Evolutionary conservation across 306 rosid genomes (phyloP), one percentile per base, ranked within the genome.

Genomic region (Corylus americana): DNA sequence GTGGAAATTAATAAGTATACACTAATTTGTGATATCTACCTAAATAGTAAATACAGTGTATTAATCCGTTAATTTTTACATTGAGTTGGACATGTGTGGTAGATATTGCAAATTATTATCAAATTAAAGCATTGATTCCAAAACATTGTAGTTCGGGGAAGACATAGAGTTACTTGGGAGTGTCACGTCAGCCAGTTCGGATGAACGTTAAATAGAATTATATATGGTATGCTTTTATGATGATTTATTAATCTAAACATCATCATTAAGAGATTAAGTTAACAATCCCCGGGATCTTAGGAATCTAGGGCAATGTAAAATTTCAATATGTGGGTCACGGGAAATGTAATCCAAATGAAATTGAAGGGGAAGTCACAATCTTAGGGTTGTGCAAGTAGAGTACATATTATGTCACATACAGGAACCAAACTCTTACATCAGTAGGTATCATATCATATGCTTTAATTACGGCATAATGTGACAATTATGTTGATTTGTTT

Each of bases 241-340:
- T 31, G 35, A 31, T 31, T 13, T 7, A 64, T 31, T 37, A 35
- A 64, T 14, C 48, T 64, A 64, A n/a, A 14, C 70, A 42, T 42
- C 5, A 64, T 64, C 47, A 16, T 35, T 17, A 64, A 35, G 2
- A 18, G 50, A n/a, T 39, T 39, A 53, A 13, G n/a, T 77, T 53
- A 55, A 63, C 55, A 77, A 53, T 67, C 80, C 12, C 47, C 49
- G 50, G 37, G 47, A 55, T 63, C 7, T 4, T 7, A 13, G 78
- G 73, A 77, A 66, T 63, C 50, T 29, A 18, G 18, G 18, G 45
- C 61, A 64, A 17, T 13, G 44, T 7, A 4, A 75, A n/a, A 47
- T 63, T 63, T 66, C 63, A 13, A 54, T 12, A 1, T 20, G 2
- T 35, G 11, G 10, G 74, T 77, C 67, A 51, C 55, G 29, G 42